These are phyloP conservation scores for Blastobotrys malaysiensis DNA, from an alignment of 1,139 yeast species.

Conservation along the genomic window DNA sequence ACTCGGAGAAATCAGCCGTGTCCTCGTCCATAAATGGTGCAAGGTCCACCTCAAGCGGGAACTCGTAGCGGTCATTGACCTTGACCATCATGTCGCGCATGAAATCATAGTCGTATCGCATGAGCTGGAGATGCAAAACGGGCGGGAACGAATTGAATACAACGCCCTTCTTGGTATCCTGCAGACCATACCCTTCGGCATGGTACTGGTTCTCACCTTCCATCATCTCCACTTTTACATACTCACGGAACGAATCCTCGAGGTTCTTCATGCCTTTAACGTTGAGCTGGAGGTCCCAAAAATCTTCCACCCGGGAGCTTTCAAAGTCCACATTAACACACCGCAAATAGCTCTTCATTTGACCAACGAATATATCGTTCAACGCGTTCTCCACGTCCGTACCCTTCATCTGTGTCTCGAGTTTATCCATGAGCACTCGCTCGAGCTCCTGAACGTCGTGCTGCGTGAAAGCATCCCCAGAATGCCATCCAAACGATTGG, in stretches of 20 bases:
- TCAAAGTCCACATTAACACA: constrained; percentile 95
- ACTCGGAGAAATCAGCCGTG: constrained; percentile 43
- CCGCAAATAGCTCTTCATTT: constrained; percentile 90
- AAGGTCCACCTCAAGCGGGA: constrained; percentile 77
- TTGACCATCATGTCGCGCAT: constrained; percentile 84
- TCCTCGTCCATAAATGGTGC: constrained; percentile 70
- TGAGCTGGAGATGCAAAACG: constrained; percentile 84
- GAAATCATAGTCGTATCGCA: constrained; percentile 92
- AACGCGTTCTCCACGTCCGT: constrained; percentile 75
- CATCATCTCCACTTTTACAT: constrained; percentile 80
- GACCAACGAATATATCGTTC: constrained; percentile 86
- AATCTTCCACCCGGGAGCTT: constrained; percentile 86
- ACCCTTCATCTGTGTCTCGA: constrained; percentile 89
- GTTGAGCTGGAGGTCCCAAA: constrained; percentile 96
- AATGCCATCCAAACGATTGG: constrained; percentile 94
- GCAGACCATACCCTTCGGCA: constrained; percentile 88
- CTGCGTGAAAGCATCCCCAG: constrained; percentile 92
- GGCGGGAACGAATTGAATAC: constrained; percentile 88
- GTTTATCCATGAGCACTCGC: constrained; percentile 89
- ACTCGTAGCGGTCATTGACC: constrained; percentile 88
- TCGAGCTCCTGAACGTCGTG: constrained; percentile 97
- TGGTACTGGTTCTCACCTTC: constrained; percentile 95
- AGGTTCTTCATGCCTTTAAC: constrained; percentile 77
- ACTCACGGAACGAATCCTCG: constrained; percentile 73
- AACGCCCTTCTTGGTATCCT: constrained; percentile 96